A percentile compares a stretch with the other conserved stretches of the same genome.
Conservation (phyloP, 164 flowering plant genomes). For the Sextonia rubra region DNA sequence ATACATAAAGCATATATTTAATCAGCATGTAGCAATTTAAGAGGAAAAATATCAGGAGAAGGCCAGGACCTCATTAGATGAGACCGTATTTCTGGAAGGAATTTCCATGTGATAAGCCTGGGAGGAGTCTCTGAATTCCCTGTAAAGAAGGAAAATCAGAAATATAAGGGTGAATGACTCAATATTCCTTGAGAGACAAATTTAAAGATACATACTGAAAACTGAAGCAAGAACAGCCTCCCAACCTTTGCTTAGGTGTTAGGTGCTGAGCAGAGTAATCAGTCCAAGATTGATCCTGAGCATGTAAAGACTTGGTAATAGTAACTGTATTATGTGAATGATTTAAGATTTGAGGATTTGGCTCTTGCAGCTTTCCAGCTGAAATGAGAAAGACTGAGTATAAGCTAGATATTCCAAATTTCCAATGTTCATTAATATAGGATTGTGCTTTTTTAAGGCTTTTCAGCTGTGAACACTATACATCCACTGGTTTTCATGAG, state of each 20-base stretch:
- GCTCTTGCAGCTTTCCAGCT: conserved; percentile 50
- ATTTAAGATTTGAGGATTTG: conserved; percentile 8
- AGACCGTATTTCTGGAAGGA: conserved; percentile 31
- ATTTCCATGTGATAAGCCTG: conserved; percentile 11
- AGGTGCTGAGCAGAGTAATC: conserved; percentile 17
- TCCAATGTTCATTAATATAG: too few relatives aligned
- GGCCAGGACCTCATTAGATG: conserved; percentile 50
- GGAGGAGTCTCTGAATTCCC: conserved; percentile 21
- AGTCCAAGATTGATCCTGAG: not conserved
- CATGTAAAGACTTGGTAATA: conserved; percentile 16
- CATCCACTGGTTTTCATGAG: too few relatives aligned
- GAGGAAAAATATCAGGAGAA: not conserved
- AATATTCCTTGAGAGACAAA: not conserved
- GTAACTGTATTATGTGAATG: conserved; percentile 7
- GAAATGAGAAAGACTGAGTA: conserved; percentile 7
- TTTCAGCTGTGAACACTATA: too few relatives aligned
- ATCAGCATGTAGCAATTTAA: not conserved
- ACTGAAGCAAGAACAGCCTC: not conserved
- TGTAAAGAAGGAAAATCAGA: not conserved
- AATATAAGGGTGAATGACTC: not conserved
- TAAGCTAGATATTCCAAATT: too few relatives aligned
- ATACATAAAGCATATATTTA: not conserved
- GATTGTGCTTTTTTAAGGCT: too few relatives aligned
- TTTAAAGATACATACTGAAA: not conserved
- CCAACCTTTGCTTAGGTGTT: conserved; percentile 23